phyloP scores from a whole-genome alignment of 371 early-diverging fungal genomes.

The Basidiobolus meristosporus region DNA sequence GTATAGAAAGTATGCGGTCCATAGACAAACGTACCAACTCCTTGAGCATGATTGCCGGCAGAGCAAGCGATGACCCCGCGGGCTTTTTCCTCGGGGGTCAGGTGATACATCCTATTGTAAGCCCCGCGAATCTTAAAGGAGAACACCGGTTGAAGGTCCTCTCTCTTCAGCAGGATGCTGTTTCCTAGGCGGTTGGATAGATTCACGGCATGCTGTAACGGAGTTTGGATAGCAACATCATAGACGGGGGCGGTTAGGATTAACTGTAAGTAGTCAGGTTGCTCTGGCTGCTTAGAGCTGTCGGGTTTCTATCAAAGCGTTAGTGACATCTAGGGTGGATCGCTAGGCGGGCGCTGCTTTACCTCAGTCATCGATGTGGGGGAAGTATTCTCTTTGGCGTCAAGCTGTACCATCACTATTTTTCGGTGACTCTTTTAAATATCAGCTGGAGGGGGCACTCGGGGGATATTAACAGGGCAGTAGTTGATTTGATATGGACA shows the following conservation, averaged over 20 bases:
- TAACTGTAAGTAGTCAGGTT: slow-evolving; percentile 63
- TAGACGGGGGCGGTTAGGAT: slow-evolving; percentile 81
- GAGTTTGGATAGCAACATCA: slow-evolving; percentile 83
- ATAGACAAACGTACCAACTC: slow-evolving; percentile 22
- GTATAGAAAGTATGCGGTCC: not conserved
- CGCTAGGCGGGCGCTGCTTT: no score
- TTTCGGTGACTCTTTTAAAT: no score
- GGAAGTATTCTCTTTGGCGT: no score
- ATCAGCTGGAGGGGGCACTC: no score
- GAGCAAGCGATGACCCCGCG: slow-evolving; percentile 90
- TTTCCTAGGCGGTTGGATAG: slow-evolving; percentile 38
- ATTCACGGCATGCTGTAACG: slow-evolving; percentile 62
- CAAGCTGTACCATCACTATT: no score
- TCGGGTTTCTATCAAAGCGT: no score
- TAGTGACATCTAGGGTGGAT: no score
- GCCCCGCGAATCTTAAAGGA: slow-evolving; percentile 95
- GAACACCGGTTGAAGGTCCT: slow-evolving; percentile 92
- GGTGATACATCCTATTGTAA: slow-evolving; percentile 71
- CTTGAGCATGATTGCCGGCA: slow-evolving; percentile 93
- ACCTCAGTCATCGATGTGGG: no score
- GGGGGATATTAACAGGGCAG: no score
- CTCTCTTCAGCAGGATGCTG: slow-evolving; percentile 72
- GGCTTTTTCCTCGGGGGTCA: slow-evolving; percentile 52
- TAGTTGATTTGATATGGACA: no score
- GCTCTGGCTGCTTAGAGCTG: no score